Conservation (phyloP, 179 eudicot species). For the Spinacia oleracea region DNA sequence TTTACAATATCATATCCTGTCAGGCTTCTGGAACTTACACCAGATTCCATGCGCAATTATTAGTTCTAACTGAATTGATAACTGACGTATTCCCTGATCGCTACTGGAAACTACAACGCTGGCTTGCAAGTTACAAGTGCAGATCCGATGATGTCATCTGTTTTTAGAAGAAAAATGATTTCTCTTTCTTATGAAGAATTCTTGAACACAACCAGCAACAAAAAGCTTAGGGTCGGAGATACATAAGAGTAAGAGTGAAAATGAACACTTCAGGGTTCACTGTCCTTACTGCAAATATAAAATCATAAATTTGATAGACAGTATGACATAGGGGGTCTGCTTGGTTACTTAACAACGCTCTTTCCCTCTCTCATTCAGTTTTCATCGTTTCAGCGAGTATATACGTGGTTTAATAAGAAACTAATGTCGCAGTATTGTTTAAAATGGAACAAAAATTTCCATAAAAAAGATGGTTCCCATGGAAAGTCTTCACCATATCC, state of each 20-base stretch:
- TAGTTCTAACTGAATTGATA: background rate
- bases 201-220: background rate
- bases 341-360: too few species aligned
- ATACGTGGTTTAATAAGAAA: too few species aligned
- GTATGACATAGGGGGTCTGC: too few species aligned
- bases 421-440: too few species aligned
- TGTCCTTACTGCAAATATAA: background rate
- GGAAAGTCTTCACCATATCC: too few species aligned
- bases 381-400: too few species aligned
- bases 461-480: too few species aligned
- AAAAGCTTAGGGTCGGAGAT: background rate
- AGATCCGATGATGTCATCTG: background rate
- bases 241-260: background rate
- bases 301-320: too few species aligned
- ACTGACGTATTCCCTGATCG: background rate
- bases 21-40: background rate
- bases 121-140: background rate
- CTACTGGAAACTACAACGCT: background rate
- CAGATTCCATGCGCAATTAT: background rate
- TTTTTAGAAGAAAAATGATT: background rate
- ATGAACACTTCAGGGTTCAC: conserved; percentile 7
- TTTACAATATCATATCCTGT: background rate
- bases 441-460: too few species aligned
- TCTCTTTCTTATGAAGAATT: conserved; percentile 5
- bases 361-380: too few species aligned